Evolutionary conservation across 1,139 yeast species (phyloP), one percentile per base, ranked within the genome.

Genomic region (Sugiyamaella japonica): DNA sequence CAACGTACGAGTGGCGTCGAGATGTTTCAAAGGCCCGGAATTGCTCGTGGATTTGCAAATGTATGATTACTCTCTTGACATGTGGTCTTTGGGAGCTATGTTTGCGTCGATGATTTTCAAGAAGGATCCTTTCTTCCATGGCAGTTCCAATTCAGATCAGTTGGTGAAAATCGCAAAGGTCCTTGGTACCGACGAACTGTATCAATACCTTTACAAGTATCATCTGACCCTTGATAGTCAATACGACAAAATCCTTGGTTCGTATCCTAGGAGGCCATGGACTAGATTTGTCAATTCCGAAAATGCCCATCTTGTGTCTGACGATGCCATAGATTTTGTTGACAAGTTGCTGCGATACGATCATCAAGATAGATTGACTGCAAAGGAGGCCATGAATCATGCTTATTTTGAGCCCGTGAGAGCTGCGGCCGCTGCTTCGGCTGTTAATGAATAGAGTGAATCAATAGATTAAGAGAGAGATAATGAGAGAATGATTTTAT

Each of bases 51-150:
- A 93, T 71, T 83, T 87, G 68, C 86, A 95, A 65, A 86, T 85
- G 74, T 95, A 95, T 72, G 99, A 93, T 73, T 95, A 95, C 71
- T 87, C 97, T 7, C 78, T 95, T 54, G 99, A 95, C 71, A 73
- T 95, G 72, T 95, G 99, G 99, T 88, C 97, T 2, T 85, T 85
- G 61, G 99, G 99, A 40, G 95, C 98, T 59, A 91, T 91, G 93
- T 76, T 93, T 60, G 99, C 99, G n/a, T 88, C 97, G 13, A 88
- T 95, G 81, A 86, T 93, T 32, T 93, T 93, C 75, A 86, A 88
- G 71, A 91, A 89, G 71, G 99, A 95, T 67, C 99, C 99, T 3
- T 91, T 95, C 66, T 95, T 95, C 80, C 96, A 91, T 69, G 99
- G 99, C 36, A 87, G 89, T 61, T 89, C 97, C 43, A 95, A 95